Conservation (phyloP, 148 eudicot species). For the Silene conica region DNA sequence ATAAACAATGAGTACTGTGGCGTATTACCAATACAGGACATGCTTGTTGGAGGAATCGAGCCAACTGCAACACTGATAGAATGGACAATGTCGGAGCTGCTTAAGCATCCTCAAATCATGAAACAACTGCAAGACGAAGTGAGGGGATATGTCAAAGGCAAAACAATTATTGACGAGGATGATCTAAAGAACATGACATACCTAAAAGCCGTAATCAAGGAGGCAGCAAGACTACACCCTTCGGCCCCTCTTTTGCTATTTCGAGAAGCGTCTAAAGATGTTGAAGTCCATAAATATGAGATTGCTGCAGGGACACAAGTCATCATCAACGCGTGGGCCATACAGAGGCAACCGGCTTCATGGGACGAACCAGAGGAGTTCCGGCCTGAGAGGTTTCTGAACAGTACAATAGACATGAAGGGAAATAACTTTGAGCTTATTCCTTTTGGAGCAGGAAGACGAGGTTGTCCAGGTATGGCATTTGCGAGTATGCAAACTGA, state of each 20-base stretch:
- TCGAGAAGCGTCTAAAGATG: slow-evolving; percentile 24
- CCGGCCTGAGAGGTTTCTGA: slow-evolving; percentile 39
- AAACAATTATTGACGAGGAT: slow-evolving; percentile 25
- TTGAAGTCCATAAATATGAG: slow-evolving; percentile 15
- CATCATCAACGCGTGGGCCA: slow-evolving; percentile 36
- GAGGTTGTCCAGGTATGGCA: slow-evolving; percentile 28
- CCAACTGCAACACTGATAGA: slow-evolving; percentile 31
- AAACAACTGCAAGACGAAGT: slow-evolving; percentile 36
- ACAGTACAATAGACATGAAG: slow-evolving; percentile 15
- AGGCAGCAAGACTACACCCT: slow-evolving; percentile 27
- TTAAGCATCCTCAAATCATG: slow-evolving; percentile 35
- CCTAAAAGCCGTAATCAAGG: slow-evolving; percentile 41
- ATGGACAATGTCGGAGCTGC: slow-evolving; percentile 43
- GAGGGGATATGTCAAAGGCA: slow-evolving; percentile 18
- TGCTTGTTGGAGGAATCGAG: slow-evolving; percentile 41
- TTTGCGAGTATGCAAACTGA: slow-evolving; percentile 23
- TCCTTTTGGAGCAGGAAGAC: slow-evolving; percentile 40
- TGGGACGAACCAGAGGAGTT: slow-evolving; percentile 41
- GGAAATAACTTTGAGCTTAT: slow-evolving; percentile 25
- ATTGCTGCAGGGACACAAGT: slow-evolving; percentile 24
- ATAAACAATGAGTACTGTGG: too few relatives aligned
- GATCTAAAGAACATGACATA: slow-evolving; percentile 37
- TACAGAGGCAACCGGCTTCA: slow-evolving; percentile 26
- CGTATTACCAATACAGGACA: slow-evolving; percentile 27
- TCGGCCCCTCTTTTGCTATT: slow-evolving; percentile 24